Evolutionary conservation across 1,284 basidiomycete genomes (phyloP), one percentile per base, ranked within the genome.

Genomic region (Phylloporus sp.): DNA sequence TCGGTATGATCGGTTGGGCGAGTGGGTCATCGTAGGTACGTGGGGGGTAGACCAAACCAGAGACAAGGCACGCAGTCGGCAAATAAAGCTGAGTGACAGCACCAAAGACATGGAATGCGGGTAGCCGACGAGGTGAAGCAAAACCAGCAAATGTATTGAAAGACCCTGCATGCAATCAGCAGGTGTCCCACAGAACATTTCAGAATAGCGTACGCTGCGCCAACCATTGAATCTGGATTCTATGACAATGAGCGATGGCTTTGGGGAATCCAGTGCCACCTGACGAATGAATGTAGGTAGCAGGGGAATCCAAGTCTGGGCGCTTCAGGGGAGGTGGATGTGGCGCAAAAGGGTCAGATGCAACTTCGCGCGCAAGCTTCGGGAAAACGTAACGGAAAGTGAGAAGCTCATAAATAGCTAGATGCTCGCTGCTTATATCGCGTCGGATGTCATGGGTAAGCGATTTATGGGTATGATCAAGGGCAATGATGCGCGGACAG

Each of bases 211-310:
- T 58, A 73, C 73, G 53, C 11, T 68, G 64, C 1, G 39, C 37
- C n/a, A 75, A 5, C 68, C 71, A 76, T 18, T 75, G 66, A 2
- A 75, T 63, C 37, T 73, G 68, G n/a, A 66, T 56, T 18, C 63
- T 66, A 59, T 78, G 58, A 1, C 60, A 71, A 37, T 70, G 69
- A 13, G 71, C 29, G 34, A 79, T 78, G 1, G 73, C 58, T 57
- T 78, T 79, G 0, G 79, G 79, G 52, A 75, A 74, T 28, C 79
- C 78, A 1, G 59, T 60, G n/a, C 52, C 58, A 4, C 59, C 59
- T 10, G 52, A 60, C 17, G 59, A 60, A 15, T 56, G 52, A 10
- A 57, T 20, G 28, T 47, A 60, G 1, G 31, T 29, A 1, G 53
- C 18, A 8, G 26, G 40, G 20, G 2, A 3, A 13, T 34, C 6